Base-by-base conservation (phyloP, 495 filamentous ascomycete species). In the Talaromyces liani region DNA sequence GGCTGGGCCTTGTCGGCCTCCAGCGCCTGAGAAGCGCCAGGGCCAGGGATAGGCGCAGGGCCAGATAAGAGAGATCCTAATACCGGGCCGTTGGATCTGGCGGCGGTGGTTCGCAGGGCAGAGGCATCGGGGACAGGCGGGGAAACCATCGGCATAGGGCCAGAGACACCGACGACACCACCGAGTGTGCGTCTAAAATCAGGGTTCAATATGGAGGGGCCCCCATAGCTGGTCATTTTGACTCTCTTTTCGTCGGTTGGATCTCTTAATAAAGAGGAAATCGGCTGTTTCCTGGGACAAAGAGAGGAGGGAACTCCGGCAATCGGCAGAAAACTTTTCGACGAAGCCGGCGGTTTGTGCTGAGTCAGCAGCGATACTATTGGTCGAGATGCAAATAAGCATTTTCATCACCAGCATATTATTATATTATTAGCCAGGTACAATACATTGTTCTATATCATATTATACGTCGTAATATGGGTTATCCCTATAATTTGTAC, bases 71-170 rank as follows among this genome's bases (percentile, higher is more conserved):
- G 70, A 45, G 74, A 70, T 45, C 60, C 69, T 68, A 72, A 65
- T 62, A 70, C 65, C 61, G 78, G 73, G 67, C 72, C 72, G 68
- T 74, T 69, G 27, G 76, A 65, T 59, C 70, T 74, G 65, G 34
- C 59, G 24, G 73, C 71, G 67, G 71, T 74, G 67, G 66, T 71
- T 74, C 78, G 78, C 78, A 77, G 69, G 76, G 77, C 75, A 64
- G 70, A 59, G 64, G 69, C 65, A 65, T 63, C 66, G 60, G 70
- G 66, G 22, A 70, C 67, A 63, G 76, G 70, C 63, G 77, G 64
- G 65, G 56, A 68, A 63, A 63, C 67, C 62, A 67, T 68, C 53
- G 53, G 53, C 20, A 56, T 27, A 56, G 53, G 20, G 1, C 24
- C 53, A 54, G 49, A 25, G 27, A 56, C 27, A 14, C 53, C 53